A percentile compares a stretch with the other conserved stretches of the same genome.
These are phyloP conservation scores for Marasmius tenuissimus DNA, from an alignment of 1,284 basidiomycete genomes.

Conservation along the genomic window DNA sequence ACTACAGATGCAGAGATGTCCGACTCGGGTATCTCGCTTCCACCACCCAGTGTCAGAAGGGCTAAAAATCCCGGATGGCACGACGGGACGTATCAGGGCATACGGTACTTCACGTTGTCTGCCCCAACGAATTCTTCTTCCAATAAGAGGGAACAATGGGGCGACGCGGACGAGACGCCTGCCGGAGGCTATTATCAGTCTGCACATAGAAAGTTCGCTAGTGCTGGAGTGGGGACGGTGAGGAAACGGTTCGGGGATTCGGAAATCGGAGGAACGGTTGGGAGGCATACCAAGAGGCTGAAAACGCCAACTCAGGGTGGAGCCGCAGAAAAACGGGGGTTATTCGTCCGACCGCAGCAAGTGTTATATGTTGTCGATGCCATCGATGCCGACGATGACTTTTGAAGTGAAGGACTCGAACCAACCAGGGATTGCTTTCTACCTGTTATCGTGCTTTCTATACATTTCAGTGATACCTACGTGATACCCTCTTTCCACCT, in stretches of 20 bases:
- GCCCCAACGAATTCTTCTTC: constrained; percentile 26
- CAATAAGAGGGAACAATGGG: not conserved
- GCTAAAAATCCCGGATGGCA: constrained; percentile 49
- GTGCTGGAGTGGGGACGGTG: not conserved
- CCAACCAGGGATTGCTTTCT: not conserved
- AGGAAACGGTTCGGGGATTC: constrained; percentile 16
- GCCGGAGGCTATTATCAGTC: not conserved
- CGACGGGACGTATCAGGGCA: constrained; percentile 78
- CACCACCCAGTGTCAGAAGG: not conserved
- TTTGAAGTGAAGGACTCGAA: constrained; percentile 24
- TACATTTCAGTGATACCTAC: not conserved
- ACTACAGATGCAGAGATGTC: constrained; percentile 15
- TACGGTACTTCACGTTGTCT: constrained; percentile 77
- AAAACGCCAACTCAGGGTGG: not conserved
- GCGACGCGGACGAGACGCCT: not conserved
- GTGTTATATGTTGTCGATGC: constrained; percentile 82
- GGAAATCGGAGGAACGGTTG: constrained; percentile 44
- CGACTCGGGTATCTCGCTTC: not conserved
- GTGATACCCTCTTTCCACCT: not conserved
- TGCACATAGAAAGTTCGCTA: not conserved
- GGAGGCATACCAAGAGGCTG: constrained; percentile 33
- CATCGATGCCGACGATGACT: constrained; percentile 35
- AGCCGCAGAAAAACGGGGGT: constrained; percentile 60
- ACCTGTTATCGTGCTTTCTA: not conserved
- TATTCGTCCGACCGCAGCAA: constrained; percentile 80